phyloP scores from a whole-genome alignment of 2,329 filamentous ascomycete species.

The Penicillium sp. region DNA sequence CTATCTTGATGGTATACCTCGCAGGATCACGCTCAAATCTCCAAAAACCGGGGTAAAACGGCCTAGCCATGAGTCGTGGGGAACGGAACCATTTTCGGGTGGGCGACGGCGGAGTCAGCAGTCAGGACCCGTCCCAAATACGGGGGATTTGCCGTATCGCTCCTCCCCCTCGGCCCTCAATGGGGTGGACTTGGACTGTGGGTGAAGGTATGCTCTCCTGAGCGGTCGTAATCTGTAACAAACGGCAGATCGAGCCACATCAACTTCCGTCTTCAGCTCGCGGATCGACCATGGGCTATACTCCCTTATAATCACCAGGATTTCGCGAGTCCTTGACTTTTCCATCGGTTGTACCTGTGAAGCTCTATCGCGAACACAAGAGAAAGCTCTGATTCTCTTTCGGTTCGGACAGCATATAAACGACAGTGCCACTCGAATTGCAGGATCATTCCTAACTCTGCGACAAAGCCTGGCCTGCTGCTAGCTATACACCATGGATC shows the following conservation, averaged over 20 bases:
- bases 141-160: slow-evolving; percentile 5
- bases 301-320: slow-evolving; percentile 6
- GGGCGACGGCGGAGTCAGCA: not conserved
- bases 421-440: too few species aligned
- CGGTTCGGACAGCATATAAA: not conserved
- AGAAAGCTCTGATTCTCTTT: not conserved
- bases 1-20: not conserved
- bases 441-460: not conserved
- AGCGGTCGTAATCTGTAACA: not conserved
- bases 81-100: not conserved
- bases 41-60: slow-evolving; percentile 6
- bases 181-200: not conserved
- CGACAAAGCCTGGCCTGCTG: not conserved
- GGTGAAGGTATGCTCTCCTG: not conserved
- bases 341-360: not conserved
- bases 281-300: not conserved
- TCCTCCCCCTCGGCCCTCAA: slow-evolving; percentile 5
- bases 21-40: not conserved
- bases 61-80: not conserved
- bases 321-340: slow-evolving; percentile 9
- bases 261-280: slow-evolving; percentile 27
- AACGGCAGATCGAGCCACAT: slow-evolving; percentile 27
- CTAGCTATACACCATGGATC: slow-evolving; percentile 25
- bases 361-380: not conserved
- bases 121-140: not conserved